Evolutionary conservation across 2,329 filamentous ascomycete species (phyloP).

Genomic region (Aureobasidium lini): DNA sequence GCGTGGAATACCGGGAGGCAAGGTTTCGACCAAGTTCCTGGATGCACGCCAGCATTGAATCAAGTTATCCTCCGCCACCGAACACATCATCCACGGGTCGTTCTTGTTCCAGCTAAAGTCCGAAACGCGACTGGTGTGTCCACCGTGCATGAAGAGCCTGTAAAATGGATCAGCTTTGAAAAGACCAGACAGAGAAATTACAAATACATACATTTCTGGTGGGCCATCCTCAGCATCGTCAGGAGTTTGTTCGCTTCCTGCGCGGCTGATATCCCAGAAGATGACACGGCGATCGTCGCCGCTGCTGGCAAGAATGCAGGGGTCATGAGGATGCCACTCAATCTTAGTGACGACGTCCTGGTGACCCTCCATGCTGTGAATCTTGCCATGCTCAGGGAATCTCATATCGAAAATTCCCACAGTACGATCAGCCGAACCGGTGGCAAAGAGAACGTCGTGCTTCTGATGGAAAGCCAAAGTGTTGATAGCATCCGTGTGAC

Average conservation of each 20-base stretch:
- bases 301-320: constrained; percentile 79
- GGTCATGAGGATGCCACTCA: constrained; percentile 89
- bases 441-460: constrained; percentile 83
- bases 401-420: constrained; percentile 93
- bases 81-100: constrained; percentile 93
- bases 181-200: background rate
- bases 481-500: constrained; percentile 90
- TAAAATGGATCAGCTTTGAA: constrained; percentile 19
- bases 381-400: constrained; percentile 59
- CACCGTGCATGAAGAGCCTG: constrained; percentile 95
- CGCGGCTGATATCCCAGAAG: constrained; percentile 90
- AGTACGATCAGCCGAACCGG: constrained; percentile 90
- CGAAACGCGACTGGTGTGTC: constrained; percentile 91
- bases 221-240: constrained; percentile 94
- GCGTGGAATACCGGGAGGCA: constrained; percentile 25
- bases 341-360: constrained; percentile 84
- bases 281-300: constrained; percentile 90
- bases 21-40: constrained; percentile 28
- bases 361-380: constrained; percentile 86
- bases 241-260: constrained; percentile 88
- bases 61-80: constrained; percentile 92
- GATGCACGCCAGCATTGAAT: constrained; percentile 66
- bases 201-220: constrained; percentile 68
- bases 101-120: constrained; percentile 98
- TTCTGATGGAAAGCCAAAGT: constrained; percentile 90